Evolutionary conservation across 202 grass and related monocot species (phyloP).

Genomic region (Zizania palustris): DNA sequence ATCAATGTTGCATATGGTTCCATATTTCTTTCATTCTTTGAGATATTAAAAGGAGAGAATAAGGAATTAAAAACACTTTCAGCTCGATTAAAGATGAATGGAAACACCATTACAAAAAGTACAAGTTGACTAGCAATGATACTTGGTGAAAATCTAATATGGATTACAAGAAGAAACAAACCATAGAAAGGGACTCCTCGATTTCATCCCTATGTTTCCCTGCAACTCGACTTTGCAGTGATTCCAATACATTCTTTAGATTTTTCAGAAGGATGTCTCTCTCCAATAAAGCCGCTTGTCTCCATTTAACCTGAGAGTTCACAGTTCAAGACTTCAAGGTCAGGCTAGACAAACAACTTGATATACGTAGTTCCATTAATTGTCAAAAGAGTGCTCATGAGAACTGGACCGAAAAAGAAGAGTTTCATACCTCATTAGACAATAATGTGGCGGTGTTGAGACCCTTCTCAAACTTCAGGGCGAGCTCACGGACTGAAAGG

Average conservation of each 20-base stretch:
- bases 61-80: not conserved
- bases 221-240: conserved; percentile 51
- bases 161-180: conserved; percentile 46
- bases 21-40: conserved; percentile 10
- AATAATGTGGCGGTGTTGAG: conserved; percentile 73
- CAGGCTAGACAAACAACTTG: conserved; percentile 8
- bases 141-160: conserved; percentile 18
- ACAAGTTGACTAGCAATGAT: conserved; percentile 21
- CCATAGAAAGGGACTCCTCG: conserved; percentile 71
- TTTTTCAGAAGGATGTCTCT: conserved; percentile 76
- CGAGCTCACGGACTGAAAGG: conserved; percentile 81
- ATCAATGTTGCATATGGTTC: not conserved
- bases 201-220: conserved; percentile 73
- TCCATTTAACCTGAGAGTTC: conserved; percentile 68
- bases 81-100: conserved; percentile 18
- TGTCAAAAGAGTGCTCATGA: conserved; percentile 5
- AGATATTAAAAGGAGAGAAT: not conserved
- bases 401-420: not conserved
- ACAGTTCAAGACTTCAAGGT: conserved; percentile 38
- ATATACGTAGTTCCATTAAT: conserved; percentile 8
- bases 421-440: conserved; percentile 72
- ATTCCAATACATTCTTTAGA: conserved; percentile 70
- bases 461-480: conserved; percentile 94
- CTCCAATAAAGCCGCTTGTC: conserved; percentile 67
- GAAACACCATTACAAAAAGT: not conserved